Base-by-base conservation (phyloP, 2,329 filamentous ascomycete genomes). In the Xylariaceae sp. region DNA sequence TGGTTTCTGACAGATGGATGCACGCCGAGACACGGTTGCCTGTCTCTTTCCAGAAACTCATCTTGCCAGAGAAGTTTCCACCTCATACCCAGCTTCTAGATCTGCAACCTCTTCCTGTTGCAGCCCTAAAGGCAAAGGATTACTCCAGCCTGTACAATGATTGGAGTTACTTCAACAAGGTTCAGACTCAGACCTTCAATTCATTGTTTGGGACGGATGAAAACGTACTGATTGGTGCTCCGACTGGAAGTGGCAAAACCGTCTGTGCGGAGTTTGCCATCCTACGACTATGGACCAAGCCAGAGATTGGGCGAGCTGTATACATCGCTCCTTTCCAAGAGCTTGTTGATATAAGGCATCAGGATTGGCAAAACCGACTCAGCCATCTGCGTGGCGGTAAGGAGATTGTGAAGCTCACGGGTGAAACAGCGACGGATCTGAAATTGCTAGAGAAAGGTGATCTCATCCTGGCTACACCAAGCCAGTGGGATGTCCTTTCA, bases 1-100 rank as follows among this genome's bases (percentile, higher is more conserved):
- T 99, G 32, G 77, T 97, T 16, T 97, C 93, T 3, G 94, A 99
- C 72, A 83, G 94, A 63, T 99, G 94, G 94, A 97, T 99, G 91
- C 91, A 96, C 70, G 91, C 93, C 0, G 92, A 99, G 75, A 96
- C 92, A 1, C 92, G 92, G 69, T 78, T 99, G 48, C 88, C 93
- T 0, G 88, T 99, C 2, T 93, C 92, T 0, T 97, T 99, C 77
- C 89, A 96, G 70, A 97, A 97, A 71, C 80, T 99, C 23, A 89
- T 96, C 36, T 81, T 99, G 4, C 94, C 94, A 0, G 93, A 97
- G 71, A 94, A 94, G 67, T 99, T 99, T 72, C 92, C 92, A 24
- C 87, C 94, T 33, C 93, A 96, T 68, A 99, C 94, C 0, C 92
- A 91, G 57, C 80, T 97, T 37, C 81, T 97, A 18, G 92, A 97